phyloP scores from a whole-genome alignment of 306 rosid genomes.

The Prunus davidiana region DNA sequence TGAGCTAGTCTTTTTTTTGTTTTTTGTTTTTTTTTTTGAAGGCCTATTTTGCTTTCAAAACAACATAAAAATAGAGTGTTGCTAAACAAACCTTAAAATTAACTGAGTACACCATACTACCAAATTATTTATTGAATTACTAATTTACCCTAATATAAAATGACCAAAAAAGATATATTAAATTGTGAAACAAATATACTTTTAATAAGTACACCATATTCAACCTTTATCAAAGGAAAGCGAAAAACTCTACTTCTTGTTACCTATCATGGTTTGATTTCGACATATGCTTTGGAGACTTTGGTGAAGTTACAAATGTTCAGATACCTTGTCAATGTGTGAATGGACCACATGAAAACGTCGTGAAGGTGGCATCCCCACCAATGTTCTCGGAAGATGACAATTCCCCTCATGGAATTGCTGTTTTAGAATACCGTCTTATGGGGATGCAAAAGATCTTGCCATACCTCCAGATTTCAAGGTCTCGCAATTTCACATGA shows the following conservation, averaged over 20 bases:
- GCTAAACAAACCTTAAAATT: too few species aligned
- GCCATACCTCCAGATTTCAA: conserved; percentile 30
- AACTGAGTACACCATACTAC: too few species aligned
- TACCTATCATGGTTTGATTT: conserved; percentile 87
- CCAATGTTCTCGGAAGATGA: conserved; percentile 13
- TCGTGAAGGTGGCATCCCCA: conserved; percentile 5
- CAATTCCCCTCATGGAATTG: conserved; percentile 13
- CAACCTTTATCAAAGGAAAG: too few species aligned
- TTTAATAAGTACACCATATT: too few species aligned
- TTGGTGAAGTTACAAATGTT: conserved; percentile 33
- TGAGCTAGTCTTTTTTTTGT: too few species aligned
- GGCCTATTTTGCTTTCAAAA: too few species aligned
- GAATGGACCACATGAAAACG: conserved; percentile 15
- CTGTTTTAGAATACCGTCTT: conserved; percentile 32
- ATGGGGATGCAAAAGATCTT: conserved; percentile 40
- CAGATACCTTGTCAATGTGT: neutral
- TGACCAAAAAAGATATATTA: too few species aligned
- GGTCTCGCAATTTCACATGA: conserved; percentile 2
- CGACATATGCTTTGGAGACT: conserved; percentile 89
- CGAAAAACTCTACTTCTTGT: conserved; percentile 75
- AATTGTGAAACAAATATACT: too few species aligned
- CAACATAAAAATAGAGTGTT: too few species aligned
- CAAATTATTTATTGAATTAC: too few species aligned
- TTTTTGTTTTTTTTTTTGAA: too few species aligned
- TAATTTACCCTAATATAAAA: too few species aligned